A percentile compares a stretch with the other conserved stretches of the same genome.
Conservation (phyloP, 495 filamentous ascomycete genomes). For the Penicillium riverlandense region DNA sequence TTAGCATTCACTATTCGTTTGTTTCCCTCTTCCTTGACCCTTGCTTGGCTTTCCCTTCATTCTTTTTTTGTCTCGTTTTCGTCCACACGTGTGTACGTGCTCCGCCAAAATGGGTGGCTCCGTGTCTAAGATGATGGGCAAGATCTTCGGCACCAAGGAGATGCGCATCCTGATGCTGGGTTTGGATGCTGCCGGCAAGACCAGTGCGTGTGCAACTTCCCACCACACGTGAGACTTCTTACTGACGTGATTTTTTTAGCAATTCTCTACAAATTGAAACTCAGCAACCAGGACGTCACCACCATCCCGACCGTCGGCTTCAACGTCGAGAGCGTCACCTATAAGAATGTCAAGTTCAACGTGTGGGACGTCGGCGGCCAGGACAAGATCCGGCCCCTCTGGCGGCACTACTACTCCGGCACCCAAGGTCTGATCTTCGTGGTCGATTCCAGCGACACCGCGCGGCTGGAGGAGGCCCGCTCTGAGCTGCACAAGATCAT, state of each 20-base stretch:
- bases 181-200: slow-evolving; percentile 96
- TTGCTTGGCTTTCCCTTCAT: not conserved
- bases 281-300: slow-evolving; percentile 88
- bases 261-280: slow-evolving; percentile 99
- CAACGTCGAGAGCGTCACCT: slow-evolving; percentile 98
- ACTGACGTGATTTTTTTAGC: slow-evolving; percentile 35
- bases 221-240: not conserved
- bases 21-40: not conserved
- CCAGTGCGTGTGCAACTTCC: slow-evolving; percentile 50
- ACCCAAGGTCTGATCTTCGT: slow-evolving; percentile 98
- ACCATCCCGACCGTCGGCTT: slow-evolving; percentile 99
- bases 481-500: slow-evolving; percentile 92
- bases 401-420: slow-evolving; percentile 97
- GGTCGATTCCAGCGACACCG: slow-evolving; percentile 83
- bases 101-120: slow-evolving; percentile 61
- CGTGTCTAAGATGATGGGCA: slow-evolving; percentile 86
- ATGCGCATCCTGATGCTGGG: slow-evolving; percentile 98
- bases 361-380: slow-evolving; percentile 99
- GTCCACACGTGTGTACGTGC: slow-evolving; percentile 9
- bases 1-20: too few species aligned
- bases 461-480: slow-evolving; percentile 81
- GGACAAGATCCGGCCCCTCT: slow-evolving; percentile 97
- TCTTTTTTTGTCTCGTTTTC: not conserved
- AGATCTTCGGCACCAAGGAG: slow-evolving; percentile 98
- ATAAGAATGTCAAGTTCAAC: slow-evolving; percentile 99